These are phyloP conservation scores for Posidonia oceanica DNA, from an alignment of 116 monocot genomes.

Conservation along the genomic window DNA sequence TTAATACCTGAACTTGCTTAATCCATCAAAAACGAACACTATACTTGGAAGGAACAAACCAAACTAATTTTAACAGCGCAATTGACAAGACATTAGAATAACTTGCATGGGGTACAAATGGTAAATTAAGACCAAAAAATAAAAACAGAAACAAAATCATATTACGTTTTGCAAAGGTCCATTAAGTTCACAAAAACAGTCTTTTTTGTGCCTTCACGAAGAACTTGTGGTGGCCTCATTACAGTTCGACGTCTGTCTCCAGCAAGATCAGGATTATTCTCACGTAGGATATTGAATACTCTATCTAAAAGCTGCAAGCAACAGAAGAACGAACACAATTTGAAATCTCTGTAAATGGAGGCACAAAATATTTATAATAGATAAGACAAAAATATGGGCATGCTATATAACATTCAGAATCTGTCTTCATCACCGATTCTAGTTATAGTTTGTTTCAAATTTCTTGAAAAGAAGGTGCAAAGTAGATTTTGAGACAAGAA, in stretches of 20 bases:
- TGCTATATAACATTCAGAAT: too few relatives aligned
- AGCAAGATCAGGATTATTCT: slow-evolving; percentile 93
- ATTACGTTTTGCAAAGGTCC: slow-evolving; percentile 80
- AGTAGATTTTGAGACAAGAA: neutral
- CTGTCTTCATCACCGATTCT: too few relatives aligned
- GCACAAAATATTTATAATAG: neutral
- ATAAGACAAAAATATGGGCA: neutral
- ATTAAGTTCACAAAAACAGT: slow-evolving; percentile 94
- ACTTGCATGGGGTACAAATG: neutral
- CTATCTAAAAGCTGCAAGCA: slow-evolving; percentile 68
- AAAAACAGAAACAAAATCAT: slow-evolving; percentile 1
- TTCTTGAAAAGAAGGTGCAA: neutral
- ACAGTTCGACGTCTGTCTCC: slow-evolving; percentile 86
- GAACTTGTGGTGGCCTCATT: slow-evolving; percentile 97
- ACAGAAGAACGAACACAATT: neutral
- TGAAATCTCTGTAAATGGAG: neutral
- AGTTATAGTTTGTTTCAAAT: neutral
- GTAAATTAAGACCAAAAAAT: slow-evolving; percentile 1
- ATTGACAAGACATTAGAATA: neutral
- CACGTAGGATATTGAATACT: slow-evolving; percentile 78
- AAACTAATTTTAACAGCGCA: neutral
- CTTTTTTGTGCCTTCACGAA: slow-evolving; percentile 95
- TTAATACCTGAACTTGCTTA: too few relatives aligned
- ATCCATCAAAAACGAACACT: too few relatives aligned
- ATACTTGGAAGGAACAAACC: too few relatives aligned